These are phyloP conservation scores for Cairneyella variabilis DNA, from an alignment of 495 filamentous ascomycete species.

Conservation along the genomic window DNA sequence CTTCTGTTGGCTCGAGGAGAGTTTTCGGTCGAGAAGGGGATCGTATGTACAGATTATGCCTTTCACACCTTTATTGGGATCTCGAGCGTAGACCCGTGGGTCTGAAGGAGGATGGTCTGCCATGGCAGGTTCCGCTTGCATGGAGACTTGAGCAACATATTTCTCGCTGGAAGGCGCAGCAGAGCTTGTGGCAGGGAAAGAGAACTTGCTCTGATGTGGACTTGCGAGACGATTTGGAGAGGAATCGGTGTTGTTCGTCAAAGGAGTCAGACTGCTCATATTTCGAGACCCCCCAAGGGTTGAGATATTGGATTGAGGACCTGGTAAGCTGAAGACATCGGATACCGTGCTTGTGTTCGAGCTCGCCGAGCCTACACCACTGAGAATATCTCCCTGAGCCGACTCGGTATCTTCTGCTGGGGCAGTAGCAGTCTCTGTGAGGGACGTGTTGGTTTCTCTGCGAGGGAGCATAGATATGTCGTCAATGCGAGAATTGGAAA, in stretches of 20 bases:
- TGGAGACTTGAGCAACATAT: slow-evolving; percentile 2
- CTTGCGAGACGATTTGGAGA: slow-evolving; percentile 59
- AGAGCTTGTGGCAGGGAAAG: not conserved
- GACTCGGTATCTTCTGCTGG: slow-evolving; percentile 54
- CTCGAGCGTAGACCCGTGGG: slow-evolving; percentile 55
- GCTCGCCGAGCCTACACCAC: slow-evolving; percentile 62
- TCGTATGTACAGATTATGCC: slow-evolving; percentile 72
- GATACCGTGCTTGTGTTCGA: slow-evolving; percentile 62
- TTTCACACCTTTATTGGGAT: slow-evolving; percentile 56
- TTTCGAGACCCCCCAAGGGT: slow-evolving; percentile 35
- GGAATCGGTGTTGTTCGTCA: slow-evolving; percentile 71
- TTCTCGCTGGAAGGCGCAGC: slow-evolving; percentile 1
- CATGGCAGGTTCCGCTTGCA: slow-evolving; percentile 41
- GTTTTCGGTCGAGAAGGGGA: slow-evolving; percentile 62
- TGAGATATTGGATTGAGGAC: slow-evolving; percentile 43
- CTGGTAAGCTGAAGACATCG: slow-evolving; percentile 57
- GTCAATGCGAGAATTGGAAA: slow-evolving; percentile 19
- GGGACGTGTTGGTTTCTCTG: slow-evolving; percentile 29
- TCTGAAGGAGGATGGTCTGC: slow-evolving; percentile 42
- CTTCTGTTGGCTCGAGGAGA: slow-evolving; percentile 58
- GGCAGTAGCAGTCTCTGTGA: slow-evolving; percentile 34
- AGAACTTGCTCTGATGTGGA: slow-evolving; percentile 40
- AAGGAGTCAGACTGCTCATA: slow-evolving; percentile 62
- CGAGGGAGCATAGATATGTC: slow-evolving; percentile 24
- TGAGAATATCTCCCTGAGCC: slow-evolving; percentile 56